A percentile compares a stretch with the other conserved stretches of the same genome.
Conservation (phyloP, 129 eudicot genomes). For the Dittrichia graveolens region DNA sequence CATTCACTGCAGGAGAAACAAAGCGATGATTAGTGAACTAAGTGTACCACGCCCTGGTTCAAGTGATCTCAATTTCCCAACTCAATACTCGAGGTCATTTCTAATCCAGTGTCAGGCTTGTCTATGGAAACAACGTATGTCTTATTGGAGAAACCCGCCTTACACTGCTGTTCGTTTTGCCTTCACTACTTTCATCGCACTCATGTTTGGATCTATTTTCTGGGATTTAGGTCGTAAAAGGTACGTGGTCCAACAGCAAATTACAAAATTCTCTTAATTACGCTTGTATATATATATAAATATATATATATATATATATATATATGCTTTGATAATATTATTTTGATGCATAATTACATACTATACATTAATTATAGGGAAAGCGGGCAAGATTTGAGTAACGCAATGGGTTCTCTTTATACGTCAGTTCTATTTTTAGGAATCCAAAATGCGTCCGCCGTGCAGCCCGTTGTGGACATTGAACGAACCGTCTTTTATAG, state of each 20-base stretch:
- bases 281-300: too few species aligned
- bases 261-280: too few species aligned
- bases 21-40: conserved; percentile 51
- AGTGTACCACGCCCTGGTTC: conserved; percentile 43
- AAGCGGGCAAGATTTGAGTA: conserved; percentile 40
- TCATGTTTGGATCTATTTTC: conserved; percentile 63
- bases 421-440: conserved; percentile 61
- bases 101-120: conserved; percentile 61
- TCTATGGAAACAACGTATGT: conserved; percentile 66
- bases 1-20: conserved; percentile 39
- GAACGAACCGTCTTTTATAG: conserved; percentile 74
- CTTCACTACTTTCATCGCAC: conserved; percentile 49
- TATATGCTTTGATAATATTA: background rate
- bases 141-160: conserved; percentile 60
- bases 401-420: conserved; percentile 75
- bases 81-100: conserved; percentile 56
- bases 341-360: background rate
- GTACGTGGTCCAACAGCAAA: conserved; percentile 17
- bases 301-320: background rate
- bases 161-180: conserved; percentile 53
- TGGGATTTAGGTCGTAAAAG: conserved; percentile 67
- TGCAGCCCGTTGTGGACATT: conserved; percentile 67
- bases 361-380: conserved; percentile 31
- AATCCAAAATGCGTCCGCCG: conserved; percentile 54
- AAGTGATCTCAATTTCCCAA: conserved; percentile 40